phyloP scores from a whole-genome alignment of 257 asterid species.

The Fraxinus quadrangulata region DNA sequence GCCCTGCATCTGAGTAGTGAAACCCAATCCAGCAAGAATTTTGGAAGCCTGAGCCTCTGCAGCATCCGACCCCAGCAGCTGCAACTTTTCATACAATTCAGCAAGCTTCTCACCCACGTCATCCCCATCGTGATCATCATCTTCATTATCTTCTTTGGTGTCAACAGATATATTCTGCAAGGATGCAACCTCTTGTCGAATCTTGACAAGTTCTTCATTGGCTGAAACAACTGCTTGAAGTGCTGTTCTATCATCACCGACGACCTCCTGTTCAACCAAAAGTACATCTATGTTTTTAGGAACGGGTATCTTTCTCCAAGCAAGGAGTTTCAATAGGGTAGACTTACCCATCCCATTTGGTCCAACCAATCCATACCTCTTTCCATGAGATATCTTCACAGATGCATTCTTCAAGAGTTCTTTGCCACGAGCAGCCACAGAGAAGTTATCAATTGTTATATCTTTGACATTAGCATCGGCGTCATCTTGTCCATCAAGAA shows the following conservation, averaged over 20 bases:
- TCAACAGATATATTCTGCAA: conserved; percentile 43
- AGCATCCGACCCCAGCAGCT: conserved; percentile 74
- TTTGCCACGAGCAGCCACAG: conserved; percentile 71
- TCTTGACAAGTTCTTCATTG: conserved; percentile 60
- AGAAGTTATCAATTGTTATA: conserved; percentile 60
- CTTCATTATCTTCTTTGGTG: conserved; percentile 37
- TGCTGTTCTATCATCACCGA: conserved; percentile 57
- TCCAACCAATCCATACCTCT: conserved; percentile 70
- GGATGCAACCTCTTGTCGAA: conserved; percentile 56
- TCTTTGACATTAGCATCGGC: conserved; percentile 79
- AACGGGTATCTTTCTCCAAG: conserved; percentile 64
- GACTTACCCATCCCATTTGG: conserved; percentile 82
- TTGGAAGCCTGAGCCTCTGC: conserved; percentile 80
- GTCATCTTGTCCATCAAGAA: conserved; percentile 63
- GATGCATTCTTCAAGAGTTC: conserved; percentile 62
- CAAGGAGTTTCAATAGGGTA: conserved; percentile 61
- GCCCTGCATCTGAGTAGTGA: conserved; percentile 64
- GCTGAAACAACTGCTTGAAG: conserved; percentile 70
- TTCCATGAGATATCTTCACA: conserved; percentile 67
- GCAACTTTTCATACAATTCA: conserved; percentile 62
- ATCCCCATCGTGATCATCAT: conserved; percentile 35
- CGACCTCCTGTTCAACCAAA: conserved; percentile 66
- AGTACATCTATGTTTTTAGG: conserved; percentile 65
- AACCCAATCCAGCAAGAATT: conserved; percentile 75
- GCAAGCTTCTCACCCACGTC: conserved; percentile 59